Percentiles rank a stretch among this genome's conserved stretches.
Evolutionary conservation across 257 asterid genomes (phyloP).

Genomic region (Solanum chiquidenum): DNA sequence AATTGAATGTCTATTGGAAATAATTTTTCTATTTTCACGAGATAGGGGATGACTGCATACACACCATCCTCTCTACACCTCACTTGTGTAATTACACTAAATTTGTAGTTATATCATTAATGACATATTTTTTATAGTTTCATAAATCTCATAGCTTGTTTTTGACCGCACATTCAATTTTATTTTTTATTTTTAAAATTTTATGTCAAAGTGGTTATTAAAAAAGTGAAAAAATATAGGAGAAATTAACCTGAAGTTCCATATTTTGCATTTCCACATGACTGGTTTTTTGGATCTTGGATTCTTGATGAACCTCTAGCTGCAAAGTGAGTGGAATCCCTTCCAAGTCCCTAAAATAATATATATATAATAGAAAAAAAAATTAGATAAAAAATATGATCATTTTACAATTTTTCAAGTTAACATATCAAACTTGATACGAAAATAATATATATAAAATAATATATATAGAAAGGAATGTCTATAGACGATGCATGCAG

Average conservation of each 20-base stretch:
- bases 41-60: too few species aligned
- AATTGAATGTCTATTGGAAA: too few species aligned
- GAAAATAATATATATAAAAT: too few species aligned
- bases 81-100: neutral
- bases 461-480: neutral
- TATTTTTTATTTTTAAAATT: neutral
- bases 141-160: neutral
- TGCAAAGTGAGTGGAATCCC: slow-evolving; percentile 22
- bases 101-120: neutral
- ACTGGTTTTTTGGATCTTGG: slow-evolving; percentile 4
- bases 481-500: neutral
- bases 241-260: slow-evolving; percentile 35
- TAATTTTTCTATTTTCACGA: too few species aligned
- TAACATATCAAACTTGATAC: neutral
- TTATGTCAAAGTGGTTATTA: neutral
- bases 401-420: neutral
- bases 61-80: neutral
- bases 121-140: neutral
- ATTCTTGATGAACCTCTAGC: slow-evolving; percentile 12
- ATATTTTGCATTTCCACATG: slow-evolving; percentile 8
- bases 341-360: slow-evolving; percentile 37
- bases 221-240: neutral
- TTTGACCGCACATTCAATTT: neutral
- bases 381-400: too few species aligned
- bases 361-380: too few species aligned